Evolutionary conservation across 2,329 filamentous ascomycete genomes (phyloP).

Genomic region (Teratosphaeria destructans): DNA sequence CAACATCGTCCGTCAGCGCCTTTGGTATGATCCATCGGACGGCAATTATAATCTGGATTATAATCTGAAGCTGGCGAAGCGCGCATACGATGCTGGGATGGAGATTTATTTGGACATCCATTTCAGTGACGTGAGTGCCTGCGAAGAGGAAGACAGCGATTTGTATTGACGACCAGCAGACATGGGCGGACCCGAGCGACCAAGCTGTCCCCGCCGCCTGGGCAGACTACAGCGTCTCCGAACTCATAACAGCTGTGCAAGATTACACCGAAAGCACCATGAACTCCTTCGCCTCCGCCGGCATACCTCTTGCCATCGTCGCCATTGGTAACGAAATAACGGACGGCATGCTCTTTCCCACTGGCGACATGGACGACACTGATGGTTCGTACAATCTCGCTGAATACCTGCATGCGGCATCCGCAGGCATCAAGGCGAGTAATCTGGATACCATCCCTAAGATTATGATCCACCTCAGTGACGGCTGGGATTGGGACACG

Average conservation of each 20-base stretch:
- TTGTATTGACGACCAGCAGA: slow-evolving; percentile 1
- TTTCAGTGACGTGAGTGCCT: slow-evolving; percentile 13
- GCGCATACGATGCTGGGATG: slow-evolving; percentile 21
- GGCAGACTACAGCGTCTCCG: slow-evolving; percentile 22
- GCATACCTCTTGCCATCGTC: slow-evolving; percentile 30
- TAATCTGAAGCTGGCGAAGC: slow-evolving; percentile 25
- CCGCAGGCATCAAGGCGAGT: slow-evolving; percentile 19
- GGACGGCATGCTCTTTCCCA: slow-evolving; percentile 26
- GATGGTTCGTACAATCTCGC: slow-evolving; percentile 23
- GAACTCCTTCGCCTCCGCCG: slow-evolving; percentile 29
- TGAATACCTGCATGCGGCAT: slow-evolving; percentile 21
- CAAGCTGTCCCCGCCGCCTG: slow-evolving; percentile 23
- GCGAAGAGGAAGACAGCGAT: background rate
- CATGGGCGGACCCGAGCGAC: slow-evolving; percentile 27
- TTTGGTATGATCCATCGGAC: slow-evolving; percentile 22
- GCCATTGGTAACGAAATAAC: slow-evolving; percentile 30
- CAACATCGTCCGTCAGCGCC: slow-evolving; percentile 17
- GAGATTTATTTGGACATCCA: slow-evolving; percentile 27
- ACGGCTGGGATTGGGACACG: slow-evolving; percentile 22
- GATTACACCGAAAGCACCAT: slow-evolving; percentile 26
- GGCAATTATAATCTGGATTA: slow-evolving; percentile 23
- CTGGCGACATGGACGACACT: slow-evolving; percentile 19
- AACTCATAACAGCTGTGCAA: slow-evolving; percentile 21
- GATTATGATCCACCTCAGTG: slow-evolving; percentile 24
- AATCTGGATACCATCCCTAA: slow-evolving; percentile 16